Evolutionary conservation across 2,329 filamentous ascomycete genomes (phyloP).

Genomic region (Coniella lustricola): DNA sequence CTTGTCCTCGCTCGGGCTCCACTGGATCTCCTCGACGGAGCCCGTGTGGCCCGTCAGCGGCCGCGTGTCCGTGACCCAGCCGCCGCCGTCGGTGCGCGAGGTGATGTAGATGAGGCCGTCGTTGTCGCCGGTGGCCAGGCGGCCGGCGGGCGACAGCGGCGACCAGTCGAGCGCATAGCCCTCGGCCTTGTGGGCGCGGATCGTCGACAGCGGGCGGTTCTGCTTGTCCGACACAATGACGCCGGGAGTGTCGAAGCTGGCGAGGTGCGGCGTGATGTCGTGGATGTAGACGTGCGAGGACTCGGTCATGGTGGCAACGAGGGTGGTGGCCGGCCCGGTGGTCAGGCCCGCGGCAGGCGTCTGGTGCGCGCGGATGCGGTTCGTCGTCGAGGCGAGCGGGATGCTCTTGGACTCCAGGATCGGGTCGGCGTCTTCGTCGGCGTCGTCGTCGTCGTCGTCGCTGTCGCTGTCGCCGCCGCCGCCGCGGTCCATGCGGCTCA

Average conservation of each 20-base stretch:
- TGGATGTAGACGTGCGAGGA: constrained; percentile 84
- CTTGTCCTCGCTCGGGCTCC: constrained; percentile 87
- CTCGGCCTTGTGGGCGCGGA: constrained; percentile 86
- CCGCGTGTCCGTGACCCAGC: constrained; percentile 79
- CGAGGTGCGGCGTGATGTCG: constrained; percentile 84
- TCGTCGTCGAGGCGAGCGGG: constrained; percentile 79
- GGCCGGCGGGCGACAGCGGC: constrained; percentile 68
- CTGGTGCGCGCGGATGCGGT: constrained; percentile 86
- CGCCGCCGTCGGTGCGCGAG: constrained; percentile 77
- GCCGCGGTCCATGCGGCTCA: constrained; percentile 76
- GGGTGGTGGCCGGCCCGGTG: constrained; percentile 68
- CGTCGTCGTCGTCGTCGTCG: constrained; percentile 63
- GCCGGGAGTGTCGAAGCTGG: constrained; percentile 84
- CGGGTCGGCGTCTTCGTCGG: constrained; percentile 74
- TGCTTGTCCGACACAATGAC: constrained; percentile 71
- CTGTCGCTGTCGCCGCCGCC: constrained; percentile 60
- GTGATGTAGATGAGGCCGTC: constrained; percentile 85
- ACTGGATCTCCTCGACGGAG: constrained; percentile 92
- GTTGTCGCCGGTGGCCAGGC: constrained; percentile 87
- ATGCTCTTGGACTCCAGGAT: constrained; percentile 91
- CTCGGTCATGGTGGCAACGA: constrained; percentile 90
- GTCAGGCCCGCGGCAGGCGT: constrained; percentile 63
- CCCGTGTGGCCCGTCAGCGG: constrained; percentile 77
- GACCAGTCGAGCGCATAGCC: constrained; percentile 99
- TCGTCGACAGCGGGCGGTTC: constrained; percentile 80